A percentile compares a stretch with the other conserved stretches of the same genome.
phyloP scores from a whole-genome alignment of 805 yeast species.

The Saturnispora gosingensis region DNA sequence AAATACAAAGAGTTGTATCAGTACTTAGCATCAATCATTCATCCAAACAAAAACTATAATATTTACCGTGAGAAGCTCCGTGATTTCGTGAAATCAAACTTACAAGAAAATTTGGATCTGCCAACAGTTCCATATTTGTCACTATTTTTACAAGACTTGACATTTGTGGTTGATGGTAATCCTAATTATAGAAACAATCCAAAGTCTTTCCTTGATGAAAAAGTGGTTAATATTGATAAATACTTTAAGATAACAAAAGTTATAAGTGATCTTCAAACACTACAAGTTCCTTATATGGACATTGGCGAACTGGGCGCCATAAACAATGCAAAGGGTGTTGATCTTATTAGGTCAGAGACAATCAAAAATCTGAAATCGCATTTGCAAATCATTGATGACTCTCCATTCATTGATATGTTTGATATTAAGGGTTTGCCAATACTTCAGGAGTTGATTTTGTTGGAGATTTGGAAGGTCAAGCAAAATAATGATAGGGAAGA shows the following conservation, averaged over 20 bases:
- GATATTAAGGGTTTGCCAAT: constrained; percentile 33
- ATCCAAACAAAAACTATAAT: constrained; percentile 64
- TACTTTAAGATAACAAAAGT: constrained; percentile 58
- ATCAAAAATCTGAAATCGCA: constrained; percentile 20
- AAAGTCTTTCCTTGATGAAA: constrained; percentile 41
- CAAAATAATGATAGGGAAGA: constrained; percentile 50
- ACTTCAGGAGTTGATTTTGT: constrained; percentile 49
- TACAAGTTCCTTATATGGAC: constrained; percentile 52
- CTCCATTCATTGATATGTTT: constrained; percentile 26
- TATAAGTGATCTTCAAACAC: constrained; percentile 54
- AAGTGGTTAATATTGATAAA: constrained; percentile 65
- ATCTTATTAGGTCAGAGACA: constrained; percentile 23
- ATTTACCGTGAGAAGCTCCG: constrained; percentile 58
- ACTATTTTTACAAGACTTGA: constrained; percentile 66
- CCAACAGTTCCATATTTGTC: constrained; percentile 74
- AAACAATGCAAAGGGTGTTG: constrained; percentile 21
- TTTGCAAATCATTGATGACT: constrained; percentile 11
- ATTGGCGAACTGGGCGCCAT: constrained; percentile 24
- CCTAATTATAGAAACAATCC: constrained; percentile 52
- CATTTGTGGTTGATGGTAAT: constrained; percentile 78
- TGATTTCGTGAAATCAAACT: constrained; percentile 42
- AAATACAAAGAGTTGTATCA: constrained; percentile 56
- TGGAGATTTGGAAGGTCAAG: constrained; percentile 63
- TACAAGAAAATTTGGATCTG: constrained; percentile 33
- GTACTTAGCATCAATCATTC: constrained; percentile 57